phyloP scores from a whole-genome alignment of 805 yeast genomes.

The Myxozyma vanderwaltii region DNA sequence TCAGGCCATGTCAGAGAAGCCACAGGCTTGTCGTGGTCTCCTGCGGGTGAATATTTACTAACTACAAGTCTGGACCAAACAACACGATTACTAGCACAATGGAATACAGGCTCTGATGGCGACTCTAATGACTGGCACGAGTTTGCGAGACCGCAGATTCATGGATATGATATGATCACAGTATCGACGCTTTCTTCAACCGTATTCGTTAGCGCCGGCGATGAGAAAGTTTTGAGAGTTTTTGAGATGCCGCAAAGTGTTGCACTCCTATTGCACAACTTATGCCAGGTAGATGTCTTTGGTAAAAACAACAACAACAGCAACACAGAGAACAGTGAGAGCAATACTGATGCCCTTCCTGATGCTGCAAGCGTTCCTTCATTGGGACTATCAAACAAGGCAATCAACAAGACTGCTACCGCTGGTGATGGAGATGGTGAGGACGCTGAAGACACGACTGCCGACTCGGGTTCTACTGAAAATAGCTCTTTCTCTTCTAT shows the following conservation, averaged over 20 bases:
- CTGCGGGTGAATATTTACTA: conserved; percentile 42
- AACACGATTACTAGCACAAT: conserved; percentile 75
- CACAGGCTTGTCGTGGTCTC: conserved; percentile 71
- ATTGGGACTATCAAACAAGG: conserved; percentile 52
- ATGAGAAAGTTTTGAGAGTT: conserved; percentile 86
- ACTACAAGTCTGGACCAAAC: conserved; percentile 77
- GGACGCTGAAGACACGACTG: conserved; percentile 56
- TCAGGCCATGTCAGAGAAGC: conserved; percentile 77
- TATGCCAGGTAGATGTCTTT: conserved; percentile 49
- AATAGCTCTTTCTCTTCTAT: conserved; percentile 47
- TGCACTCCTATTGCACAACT: conserved; percentile 57
- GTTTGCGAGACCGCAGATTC: conserved; percentile 95
- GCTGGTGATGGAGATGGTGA: conserved; percentile 24
- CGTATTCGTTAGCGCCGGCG: conserved; percentile 88
- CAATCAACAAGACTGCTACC: neutral
- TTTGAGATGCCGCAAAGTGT: conserved; percentile 87
- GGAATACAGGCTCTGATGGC: conserved; percentile 48
- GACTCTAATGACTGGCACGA: conserved; percentile 69
- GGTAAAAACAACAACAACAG: too few species aligned
- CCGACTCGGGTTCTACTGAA: conserved; percentile 74
- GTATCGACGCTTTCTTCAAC: conserved; percentile 61
- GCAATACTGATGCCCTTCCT: conserved; percentile 52
- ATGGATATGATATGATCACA: conserved; percentile 95
- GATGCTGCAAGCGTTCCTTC: conserved; percentile 92
- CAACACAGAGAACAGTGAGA: conserved; percentile 13